Conservation (phyloP, 2,329 filamentous ascomycete genomes). For the Monilinia vaccinii-corymbosi region DNA sequence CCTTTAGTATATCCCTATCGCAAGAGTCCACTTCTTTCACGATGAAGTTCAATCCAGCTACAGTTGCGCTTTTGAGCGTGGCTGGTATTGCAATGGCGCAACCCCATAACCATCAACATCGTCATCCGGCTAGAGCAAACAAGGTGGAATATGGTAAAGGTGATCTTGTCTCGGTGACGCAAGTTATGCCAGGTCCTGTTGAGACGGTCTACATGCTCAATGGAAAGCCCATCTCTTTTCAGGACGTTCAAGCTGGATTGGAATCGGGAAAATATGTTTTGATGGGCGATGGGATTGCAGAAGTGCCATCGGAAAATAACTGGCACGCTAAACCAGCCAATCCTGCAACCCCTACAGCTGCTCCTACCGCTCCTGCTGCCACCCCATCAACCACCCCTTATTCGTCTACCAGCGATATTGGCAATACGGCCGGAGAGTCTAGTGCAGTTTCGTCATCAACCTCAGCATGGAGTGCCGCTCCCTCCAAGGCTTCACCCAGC, state of each 20-base stretch:
- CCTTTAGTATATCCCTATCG: constrained; percentile 20
- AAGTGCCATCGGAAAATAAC: constrained; percentile 37
- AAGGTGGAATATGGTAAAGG: constrained; percentile 42
- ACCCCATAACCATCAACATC: constrained; percentile 50
- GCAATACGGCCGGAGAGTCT: not conserved
- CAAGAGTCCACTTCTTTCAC: constrained; percentile 28
- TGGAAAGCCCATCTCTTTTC: constrained; percentile 47
- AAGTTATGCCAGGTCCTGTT: constrained; percentile 47
- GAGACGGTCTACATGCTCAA: constrained; percentile 65
- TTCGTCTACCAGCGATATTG: constrained; percentile 9
- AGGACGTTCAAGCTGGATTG: constrained; percentile 64
- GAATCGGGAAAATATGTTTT: constrained; percentile 60
- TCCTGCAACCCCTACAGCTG: constrained; percentile 21
- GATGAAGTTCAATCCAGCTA: constrained; percentile 28
- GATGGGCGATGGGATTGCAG: constrained; percentile 41
- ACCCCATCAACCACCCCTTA: constrained; percentile 10
- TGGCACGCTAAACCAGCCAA: constrained; percentile 24
- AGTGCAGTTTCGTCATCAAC: not conserved
- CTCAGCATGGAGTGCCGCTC: constrained; percentile 20
- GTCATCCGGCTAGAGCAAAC: constrained; percentile 47
- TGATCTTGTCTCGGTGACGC: constrained; percentile 31
- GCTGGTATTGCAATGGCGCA: constrained; percentile 47
- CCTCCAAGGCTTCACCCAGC: not conserved
- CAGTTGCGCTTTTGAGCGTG: constrained; percentile 23
- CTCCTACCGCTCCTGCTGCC: constrained; percentile 22